Percentiles rank a stretch among this genome's conserved stretches.
phyloP scores from a whole-genome alignment of 176 grass and related monocot species.

The Panicum miliaceum region DNA sequence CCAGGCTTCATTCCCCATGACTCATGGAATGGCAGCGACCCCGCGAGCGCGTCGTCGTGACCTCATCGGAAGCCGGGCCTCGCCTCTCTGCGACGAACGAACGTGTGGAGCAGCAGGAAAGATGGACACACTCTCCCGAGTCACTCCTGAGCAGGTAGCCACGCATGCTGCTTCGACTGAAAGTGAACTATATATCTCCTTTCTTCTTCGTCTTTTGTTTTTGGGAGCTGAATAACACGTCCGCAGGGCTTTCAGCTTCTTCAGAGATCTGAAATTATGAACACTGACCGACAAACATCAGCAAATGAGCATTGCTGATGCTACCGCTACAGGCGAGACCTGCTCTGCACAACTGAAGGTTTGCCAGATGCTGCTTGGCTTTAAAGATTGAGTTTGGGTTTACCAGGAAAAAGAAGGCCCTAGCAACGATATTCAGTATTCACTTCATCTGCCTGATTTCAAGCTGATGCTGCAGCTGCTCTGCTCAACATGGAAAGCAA shows the following conservation, averaged over 20 bases:
- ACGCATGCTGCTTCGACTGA: background rate
- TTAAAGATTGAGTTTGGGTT: background rate
- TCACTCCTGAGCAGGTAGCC: constrained; percentile 2
- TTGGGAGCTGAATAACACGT: no score
- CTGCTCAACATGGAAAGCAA: background rate
- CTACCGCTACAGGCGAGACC: background rate
- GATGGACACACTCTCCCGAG: background rate
- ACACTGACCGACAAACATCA: background rate
- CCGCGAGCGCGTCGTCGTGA: background rate
- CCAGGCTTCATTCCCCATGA: constrained; percentile 79
- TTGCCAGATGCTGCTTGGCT: background rate
- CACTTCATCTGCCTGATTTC: background rate
- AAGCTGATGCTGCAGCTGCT: background rate
- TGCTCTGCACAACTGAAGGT: background rate
- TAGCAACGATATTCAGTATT: background rate
- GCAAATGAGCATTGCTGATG: background rate
- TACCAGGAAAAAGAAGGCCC: background rate
- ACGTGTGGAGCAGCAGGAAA: background rate
- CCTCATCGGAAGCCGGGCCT: background rate
- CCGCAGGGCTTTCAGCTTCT: background rate
- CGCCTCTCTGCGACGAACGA: background rate
- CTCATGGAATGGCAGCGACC: constrained; percentile 45
- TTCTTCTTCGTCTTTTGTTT: background rate
- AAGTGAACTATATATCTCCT: no score
- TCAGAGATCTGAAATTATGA: background rate